Conservation (phyloP, 2,329 filamentous ascomycete genomes). For the Colletotrichum sp. region DNA sequence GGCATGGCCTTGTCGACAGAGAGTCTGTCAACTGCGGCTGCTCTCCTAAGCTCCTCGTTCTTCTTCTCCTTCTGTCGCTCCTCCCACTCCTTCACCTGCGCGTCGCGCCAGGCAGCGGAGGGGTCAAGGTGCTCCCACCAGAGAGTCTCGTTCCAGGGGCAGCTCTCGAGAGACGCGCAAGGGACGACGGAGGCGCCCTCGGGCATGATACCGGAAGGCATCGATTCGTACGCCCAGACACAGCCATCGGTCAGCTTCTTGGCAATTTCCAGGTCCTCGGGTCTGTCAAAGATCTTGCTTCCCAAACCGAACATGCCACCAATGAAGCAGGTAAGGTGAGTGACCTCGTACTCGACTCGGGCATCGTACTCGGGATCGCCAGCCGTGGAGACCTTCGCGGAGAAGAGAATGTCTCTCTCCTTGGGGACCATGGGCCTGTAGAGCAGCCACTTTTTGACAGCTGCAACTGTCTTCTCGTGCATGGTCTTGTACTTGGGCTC, state of each 20-base stretch:
- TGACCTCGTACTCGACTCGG: constrained; percentile 62
- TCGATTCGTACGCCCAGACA: constrained; percentile 71
- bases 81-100: constrained; percentile 50
- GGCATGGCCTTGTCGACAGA: not conserved
- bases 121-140: constrained; percentile 58
- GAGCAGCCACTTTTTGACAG: constrained; percentile 75
- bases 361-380: constrained; percentile 46
- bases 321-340: constrained; percentile 71
- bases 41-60: constrained; percentile 27
- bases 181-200: constrained; percentile 56
- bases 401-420: constrained; percentile 73
- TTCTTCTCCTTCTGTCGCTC: constrained; percentile 41
- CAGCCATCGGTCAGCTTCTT: constrained; percentile 71
- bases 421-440: constrained; percentile 78
- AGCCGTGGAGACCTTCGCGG: constrained; percentile 63
- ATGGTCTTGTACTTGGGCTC: constrained; percentile 75
- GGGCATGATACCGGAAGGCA: constrained; percentile 68
- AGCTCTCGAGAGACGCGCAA: constrained; percentile 52
- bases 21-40: not conserved
- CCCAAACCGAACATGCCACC: constrained; percentile 74
- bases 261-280: constrained; percentile 67
- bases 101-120: constrained; percentile 44
- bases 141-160: constrained; percentile 57
- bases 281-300: constrained; percentile 64
- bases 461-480: constrained; percentile 72